Evolutionary conservation across 2,329 filamentous ascomycete genomes (phyloP).

Genomic region (Colletotrichum chlorophyti): DNA sequence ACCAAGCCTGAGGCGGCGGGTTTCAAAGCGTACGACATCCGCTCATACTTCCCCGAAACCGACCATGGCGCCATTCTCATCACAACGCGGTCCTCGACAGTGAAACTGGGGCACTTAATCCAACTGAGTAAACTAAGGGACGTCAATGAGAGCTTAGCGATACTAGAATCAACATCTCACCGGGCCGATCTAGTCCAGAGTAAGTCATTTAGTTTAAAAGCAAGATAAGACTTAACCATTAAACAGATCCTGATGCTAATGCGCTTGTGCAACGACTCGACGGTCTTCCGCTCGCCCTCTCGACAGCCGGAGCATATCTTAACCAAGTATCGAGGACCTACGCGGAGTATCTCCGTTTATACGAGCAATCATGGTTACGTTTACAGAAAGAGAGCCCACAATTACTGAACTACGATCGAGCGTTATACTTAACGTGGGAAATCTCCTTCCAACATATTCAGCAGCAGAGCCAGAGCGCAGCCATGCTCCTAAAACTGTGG

Average conservation of each 20-base stretch:
- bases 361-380: conserved; percentile 44
- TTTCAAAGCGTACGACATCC: conserved; percentile 39
- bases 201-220: conserved; percentile 26
- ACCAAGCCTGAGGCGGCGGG: conserved; percentile 1
- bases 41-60: conserved; percentile 36
- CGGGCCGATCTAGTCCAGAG: conserved; percentile 33
- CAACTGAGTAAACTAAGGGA: conserved; percentile 39
- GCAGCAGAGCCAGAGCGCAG: conserved; percentile 35
- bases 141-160: conserved; percentile 38
- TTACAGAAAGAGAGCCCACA: conserved; percentile 39
- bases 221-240: not conserved
- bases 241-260: conserved; percentile 37
- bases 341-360: conserved; percentile 46
- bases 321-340: conserved; percentile 42
- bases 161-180: conserved; percentile 38
- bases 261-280: conserved; percentile 44
- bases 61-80: conserved; percentile 50
- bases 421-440: conserved; percentile 46
- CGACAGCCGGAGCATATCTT: conserved; percentile 53
- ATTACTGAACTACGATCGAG: conserved; percentile 38
- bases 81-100: conserved; percentile 43
- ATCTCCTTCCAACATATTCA: conserved; percentile 45
- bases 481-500: conserved; percentile 46
- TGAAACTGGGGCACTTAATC: conserved; percentile 41
- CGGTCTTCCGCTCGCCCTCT: conserved; percentile 53